Evolutionary conservation across 2,329 filamentous ascomycete genomes (phyloP).

Genomic region (Ceratocystis lukuohia): DNA sequence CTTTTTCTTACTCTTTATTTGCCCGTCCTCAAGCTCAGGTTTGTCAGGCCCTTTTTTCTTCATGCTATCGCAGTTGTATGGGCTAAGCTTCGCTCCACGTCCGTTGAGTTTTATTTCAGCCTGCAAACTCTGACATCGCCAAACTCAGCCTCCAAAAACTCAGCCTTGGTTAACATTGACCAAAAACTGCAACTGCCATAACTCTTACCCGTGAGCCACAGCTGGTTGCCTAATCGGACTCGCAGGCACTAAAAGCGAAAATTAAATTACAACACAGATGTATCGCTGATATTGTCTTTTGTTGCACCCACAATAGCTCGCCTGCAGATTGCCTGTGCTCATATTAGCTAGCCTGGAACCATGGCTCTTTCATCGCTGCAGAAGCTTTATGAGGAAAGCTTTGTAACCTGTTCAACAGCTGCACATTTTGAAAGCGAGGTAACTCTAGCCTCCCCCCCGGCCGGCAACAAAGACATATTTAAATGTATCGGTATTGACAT

Average conservation of each 20-base stretch:
- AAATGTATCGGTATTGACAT: not conserved
- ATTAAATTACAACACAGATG: not conserved
- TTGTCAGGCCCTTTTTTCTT: not conserved
- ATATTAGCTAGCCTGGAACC: constrained; percentile 23
- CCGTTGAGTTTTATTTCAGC: constrained; percentile 5
- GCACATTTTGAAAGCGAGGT: constrained; percentile 94
- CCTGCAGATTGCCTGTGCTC: not conserved
- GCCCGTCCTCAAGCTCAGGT: not conserved
- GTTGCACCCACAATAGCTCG: not conserved
- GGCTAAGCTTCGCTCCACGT: not conserved
- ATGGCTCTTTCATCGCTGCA: constrained; percentile 59
- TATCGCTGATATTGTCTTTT: not conserved
- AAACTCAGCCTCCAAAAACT: not conserved
- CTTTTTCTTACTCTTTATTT: not conserved
- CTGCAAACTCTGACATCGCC: not conserved
- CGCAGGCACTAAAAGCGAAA: not conserved
- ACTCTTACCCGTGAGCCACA: not conserved
- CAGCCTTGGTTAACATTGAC: too few relatives aligned
- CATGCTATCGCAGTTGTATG: not conserved
- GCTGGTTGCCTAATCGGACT: not conserved
- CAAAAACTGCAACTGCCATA: not conserved
- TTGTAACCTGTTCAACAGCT: constrained; percentile 85
- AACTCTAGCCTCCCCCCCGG: constrained; percentile 21
- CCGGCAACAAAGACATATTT: not conserved
- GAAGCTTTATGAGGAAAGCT: constrained; percentile 96